Percentiles rank a stretch among this genome's conserved stretches.
Conservation (phyloP, 2,329 filamentous ascomycete genomes). For the Bipolaris bicolor region DNA sequence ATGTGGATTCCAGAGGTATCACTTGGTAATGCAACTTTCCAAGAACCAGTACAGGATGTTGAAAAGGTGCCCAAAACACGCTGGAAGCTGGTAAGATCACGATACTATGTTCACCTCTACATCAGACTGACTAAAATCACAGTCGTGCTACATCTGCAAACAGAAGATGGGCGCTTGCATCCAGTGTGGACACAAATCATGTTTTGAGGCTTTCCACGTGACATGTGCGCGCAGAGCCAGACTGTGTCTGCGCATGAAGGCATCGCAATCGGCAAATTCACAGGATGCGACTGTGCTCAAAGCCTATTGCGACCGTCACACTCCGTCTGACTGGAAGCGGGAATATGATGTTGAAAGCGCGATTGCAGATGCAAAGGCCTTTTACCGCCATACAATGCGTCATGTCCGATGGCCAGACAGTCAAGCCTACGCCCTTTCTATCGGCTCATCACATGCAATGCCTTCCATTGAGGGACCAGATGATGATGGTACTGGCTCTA, state of each 20-base stretch:
- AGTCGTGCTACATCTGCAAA: slow-evolving; percentile 91
- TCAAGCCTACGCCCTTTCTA: slow-evolving; percentile 78
- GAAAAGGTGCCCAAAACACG: slow-evolving; percentile 95
- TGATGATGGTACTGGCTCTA: slow-evolving; percentile 60
- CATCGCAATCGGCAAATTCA: slow-evolving; percentile 76
- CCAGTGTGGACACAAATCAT: slow-evolving; percentile 96
- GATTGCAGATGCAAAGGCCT: slow-evolving; percentile 81
- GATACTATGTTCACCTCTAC: not conserved
- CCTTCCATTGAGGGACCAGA: slow-evolving; percentile 59
- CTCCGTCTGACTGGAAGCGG: slow-evolving; percentile 83
- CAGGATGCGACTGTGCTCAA: slow-evolving; percentile 85
- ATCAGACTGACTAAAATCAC: slow-evolving; percentile 20
- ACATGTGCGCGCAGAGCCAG: slow-evolving; percentile 89
- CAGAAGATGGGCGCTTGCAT: slow-evolving; percentile 99
- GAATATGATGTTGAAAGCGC: slow-evolving; percentile 84
- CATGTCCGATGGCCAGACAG: slow-evolving; percentile 91
- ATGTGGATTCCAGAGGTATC: slow-evolving; percentile 99
- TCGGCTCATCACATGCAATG: slow-evolving; percentile 71
- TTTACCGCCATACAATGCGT: slow-evolving; percentile 88
- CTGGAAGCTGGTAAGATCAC: slow-evolving; percentile 72
- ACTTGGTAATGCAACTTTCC: slow-evolving; percentile 93
- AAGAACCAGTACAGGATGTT: slow-evolving; percentile 97
- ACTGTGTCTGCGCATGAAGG: slow-evolving; percentile 96
- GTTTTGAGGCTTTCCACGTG: slow-evolving; percentile 96
- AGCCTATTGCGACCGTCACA: slow-evolving; percentile 95